Evolutionary conservation across 208 protist species (phyloP).

Genomic region (Histomonas meleagridis): DNA sequence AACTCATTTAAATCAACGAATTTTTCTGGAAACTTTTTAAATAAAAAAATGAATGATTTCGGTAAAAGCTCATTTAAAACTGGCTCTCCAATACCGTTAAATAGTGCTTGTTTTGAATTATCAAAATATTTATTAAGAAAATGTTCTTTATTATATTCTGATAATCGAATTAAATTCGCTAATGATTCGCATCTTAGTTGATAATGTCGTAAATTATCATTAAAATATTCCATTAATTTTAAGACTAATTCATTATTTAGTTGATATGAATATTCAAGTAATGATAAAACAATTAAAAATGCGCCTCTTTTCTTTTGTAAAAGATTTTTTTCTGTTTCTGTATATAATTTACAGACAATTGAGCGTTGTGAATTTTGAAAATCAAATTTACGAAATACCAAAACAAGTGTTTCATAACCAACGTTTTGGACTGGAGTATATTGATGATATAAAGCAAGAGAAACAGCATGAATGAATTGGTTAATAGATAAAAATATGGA

Average conservation of each 20-base stretch:
- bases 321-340: not conserved
- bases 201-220: too few relatives aligned
- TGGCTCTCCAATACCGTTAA: too few relatives aligned
- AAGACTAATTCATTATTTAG: too few relatives aligned
- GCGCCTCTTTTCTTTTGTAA: not conserved
- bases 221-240: not conserved
- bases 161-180: too few relatives aligned
- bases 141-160: too few relatives aligned
- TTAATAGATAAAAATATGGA: not conserved
- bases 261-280: too few relatives aligned
- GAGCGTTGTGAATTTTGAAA: not conserved
- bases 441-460: not conserved
- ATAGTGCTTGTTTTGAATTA: too few relatives aligned
- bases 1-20: not conserved
- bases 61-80: too few relatives aligned
- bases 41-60: too few relatives aligned
- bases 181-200: too few relatives aligned
- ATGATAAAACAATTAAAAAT: too few relatives aligned
- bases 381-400: not conserved
- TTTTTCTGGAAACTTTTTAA: not conserved
- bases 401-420: constrained; percentile 13
- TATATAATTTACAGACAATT: not conserved
- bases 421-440: not conserved
- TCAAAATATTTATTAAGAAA: too few relatives aligned
- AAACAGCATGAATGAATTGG: not conserved